Evolutionary conservation across 2,329 filamentous ascomycete species (phyloP).

Genomic region (Penicillium hesseltinei): DNA sequence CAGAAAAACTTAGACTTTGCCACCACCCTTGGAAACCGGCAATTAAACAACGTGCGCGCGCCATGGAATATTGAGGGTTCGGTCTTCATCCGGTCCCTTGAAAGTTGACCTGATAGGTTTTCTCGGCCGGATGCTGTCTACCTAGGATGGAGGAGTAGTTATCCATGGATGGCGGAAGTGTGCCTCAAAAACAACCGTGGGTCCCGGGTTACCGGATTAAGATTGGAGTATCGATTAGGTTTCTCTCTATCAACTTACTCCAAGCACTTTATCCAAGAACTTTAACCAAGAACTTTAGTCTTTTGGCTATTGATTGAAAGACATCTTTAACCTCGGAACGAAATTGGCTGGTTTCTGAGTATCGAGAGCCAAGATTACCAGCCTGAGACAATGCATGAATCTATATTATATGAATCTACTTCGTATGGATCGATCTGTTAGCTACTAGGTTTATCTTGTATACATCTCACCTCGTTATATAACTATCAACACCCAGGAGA

Average conservation of each 20-base stretch:
- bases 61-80: background rate
- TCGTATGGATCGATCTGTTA: background rate
- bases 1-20: background rate
- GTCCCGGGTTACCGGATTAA: constrained; percentile 5
- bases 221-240: constrained; percentile 5
- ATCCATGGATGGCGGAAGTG: constrained; percentile 14
- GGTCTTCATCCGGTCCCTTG: background rate
- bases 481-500: background rate
- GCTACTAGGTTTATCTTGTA: background rate
- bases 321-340: background rate
- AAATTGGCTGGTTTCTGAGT: background rate
- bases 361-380: background rate
- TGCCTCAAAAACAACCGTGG: constrained; percentile 19
- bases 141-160: background rate
- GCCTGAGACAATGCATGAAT: background rate
- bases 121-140: constrained; percentile 7
- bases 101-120: background rate
- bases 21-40: background rate
- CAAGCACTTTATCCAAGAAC: background rate
- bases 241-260: background rate
- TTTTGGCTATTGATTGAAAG: too few relatives aligned
- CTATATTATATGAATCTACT: background rate
- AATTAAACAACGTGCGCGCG: background rate
- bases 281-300: too few relatives aligned
- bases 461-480: background rate